These are phyloP conservation scores for Phytopythium chamaehyphon DNA, from an alignment of 352 stramenopile species.

Conservation along the genomic window DNA sequence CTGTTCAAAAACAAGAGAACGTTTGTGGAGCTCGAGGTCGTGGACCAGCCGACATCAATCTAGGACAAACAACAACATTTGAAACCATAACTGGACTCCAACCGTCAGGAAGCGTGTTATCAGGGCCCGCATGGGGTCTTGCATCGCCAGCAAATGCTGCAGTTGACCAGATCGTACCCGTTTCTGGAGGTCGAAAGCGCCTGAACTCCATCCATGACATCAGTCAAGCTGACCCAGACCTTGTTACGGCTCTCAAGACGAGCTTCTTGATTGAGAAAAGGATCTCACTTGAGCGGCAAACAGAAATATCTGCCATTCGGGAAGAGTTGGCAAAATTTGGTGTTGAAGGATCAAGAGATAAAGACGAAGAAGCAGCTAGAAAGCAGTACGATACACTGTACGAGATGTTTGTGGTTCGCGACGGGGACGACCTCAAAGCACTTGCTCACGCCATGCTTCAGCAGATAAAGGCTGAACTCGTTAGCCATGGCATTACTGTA, in stretches of 20 bases:
- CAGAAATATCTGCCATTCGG: conserved; percentile 25
- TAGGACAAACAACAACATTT: background rate
- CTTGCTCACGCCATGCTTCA: conserved; percentile 50
- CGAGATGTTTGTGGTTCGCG: conserved; percentile 61
- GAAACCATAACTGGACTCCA: too few relatives aligned
- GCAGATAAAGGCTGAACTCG: conserved; percentile 68
- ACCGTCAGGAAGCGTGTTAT: too few relatives aligned
- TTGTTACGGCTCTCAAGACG: conserved; percentile 55
- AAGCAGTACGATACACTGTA: conserved; percentile 56
- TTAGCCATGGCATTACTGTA: conserved; percentile 48
- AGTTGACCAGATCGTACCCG: background rate
- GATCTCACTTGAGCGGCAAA: conserved; percentile 59
- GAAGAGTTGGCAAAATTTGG: conserved; percentile 61
- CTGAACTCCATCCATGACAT: conserved; percentile 58
- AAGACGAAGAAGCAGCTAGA: conserved; percentile 11
- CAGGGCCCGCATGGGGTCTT: too few relatives aligned
- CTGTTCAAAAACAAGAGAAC: too few relatives aligned
- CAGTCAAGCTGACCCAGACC: conserved; percentile 31
- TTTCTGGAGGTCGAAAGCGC: background rate
- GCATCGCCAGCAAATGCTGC: too few relatives aligned
- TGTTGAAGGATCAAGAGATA: conserved; percentile 13
- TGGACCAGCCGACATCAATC: background rate
- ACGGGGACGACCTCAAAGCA: conserved; percentile 60
- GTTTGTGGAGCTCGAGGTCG: background rate
- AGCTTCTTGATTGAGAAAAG: conserved; percentile 68